Base-by-base conservation (phyloP, 1,284 basidiomycete genomes). In the Cryptococcus neoformans region DNA sequence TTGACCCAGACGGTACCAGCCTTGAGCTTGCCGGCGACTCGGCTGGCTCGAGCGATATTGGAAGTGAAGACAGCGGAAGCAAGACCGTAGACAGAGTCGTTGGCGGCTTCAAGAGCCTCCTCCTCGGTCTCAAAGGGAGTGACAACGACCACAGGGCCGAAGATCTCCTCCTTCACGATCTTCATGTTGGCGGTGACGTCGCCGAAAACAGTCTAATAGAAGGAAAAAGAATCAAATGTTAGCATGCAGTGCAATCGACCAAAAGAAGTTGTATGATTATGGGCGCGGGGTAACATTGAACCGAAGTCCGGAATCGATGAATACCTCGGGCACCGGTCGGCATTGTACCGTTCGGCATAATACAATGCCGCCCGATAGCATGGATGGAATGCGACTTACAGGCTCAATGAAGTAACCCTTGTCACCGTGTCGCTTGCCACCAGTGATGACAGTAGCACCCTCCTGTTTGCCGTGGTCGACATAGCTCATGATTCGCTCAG, bases 61-160 rank as follows among this genome's bases (percentile, higher is more conserved):
- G 83, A 89, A 37, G 91, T 92, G 76, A 94, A 90, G 36, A 95
- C 78, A 11, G 89, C 92, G 3, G 92, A 92, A 16, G 88, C 92
- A 35, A 96, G 82, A 21, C 93, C 92, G 73, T 94, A 95, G 46
- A 79, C 82, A 1, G 90, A 92, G 67, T 87, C 83, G 72, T 94
- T 94, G 42, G 92, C 92, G 44, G 92, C 78, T 40, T 80, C 69
- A 64, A 95, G 84, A 8, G 70, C 78, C 53, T 80, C 72, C 17
- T 72, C 70, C 53, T 79, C 77, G 11, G 70, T 70, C 14, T 65
- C 64, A 68, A 81, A 81, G 14, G 70, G 70, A 38, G 77, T 71
- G 16, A 78, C 64, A 21, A 70, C 72, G 11, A 81, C 69, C 21
- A 81, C 79, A 46, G 92, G 92, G 44, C 68, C 81, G 55, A 82